phyloP scores from a whole-genome alignment of 1,284 basidiomycete genomes.

The Testicularia cyperi region DNA sequence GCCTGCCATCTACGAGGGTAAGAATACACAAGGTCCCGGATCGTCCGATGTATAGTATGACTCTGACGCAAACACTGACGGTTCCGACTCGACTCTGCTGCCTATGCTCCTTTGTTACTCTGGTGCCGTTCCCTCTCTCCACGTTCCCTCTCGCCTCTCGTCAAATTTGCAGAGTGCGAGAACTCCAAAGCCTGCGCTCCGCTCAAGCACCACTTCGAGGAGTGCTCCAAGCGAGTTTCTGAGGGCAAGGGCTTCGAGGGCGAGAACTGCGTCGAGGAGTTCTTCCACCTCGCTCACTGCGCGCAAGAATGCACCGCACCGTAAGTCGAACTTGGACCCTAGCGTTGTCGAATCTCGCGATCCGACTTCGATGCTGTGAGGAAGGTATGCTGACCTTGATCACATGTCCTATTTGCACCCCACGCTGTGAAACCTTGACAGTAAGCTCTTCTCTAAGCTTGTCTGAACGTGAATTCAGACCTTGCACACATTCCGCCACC shows the following conservation, averaged over 20 bases:
- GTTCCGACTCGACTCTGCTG: too few relatives aligned
- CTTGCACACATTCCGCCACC: too few relatives aligned
- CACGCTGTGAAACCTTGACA: constrained; percentile 1
- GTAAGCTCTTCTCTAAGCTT: constrained; percentile 54
- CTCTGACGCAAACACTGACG: too few relatives aligned
- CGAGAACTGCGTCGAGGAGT: constrained; percentile 60
- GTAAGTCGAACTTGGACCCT: too few relatives aligned
- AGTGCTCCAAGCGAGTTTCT: constrained; percentile 56
- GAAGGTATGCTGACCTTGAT: too few relatives aligned
- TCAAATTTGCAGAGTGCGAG: constrained; percentile 53
- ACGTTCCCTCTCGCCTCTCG: neutral
- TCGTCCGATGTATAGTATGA: too few relatives aligned
- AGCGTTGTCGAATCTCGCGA: too few relatives aligned
- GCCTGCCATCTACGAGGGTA: constrained; percentile 50
- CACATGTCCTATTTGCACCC: neutral
- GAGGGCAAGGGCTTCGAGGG: constrained; percentile 56
- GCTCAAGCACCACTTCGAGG: constrained; percentile 59
- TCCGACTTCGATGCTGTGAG: too few relatives aligned
- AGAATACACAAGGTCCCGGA: too few relatives aligned
- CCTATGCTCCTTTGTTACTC: too few relatives aligned
- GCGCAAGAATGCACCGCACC: constrained; percentile 55
- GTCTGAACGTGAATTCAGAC: too few relatives aligned
- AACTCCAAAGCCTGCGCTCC: constrained; percentile 54
- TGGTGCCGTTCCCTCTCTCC: constrained; percentile 1
- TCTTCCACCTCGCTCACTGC: constrained; percentile 58